Percentiles rank a stretch among this genome's conserved stretches.
phyloP scores from a whole-genome alignment of 345 rosid species.

The Dimocarpus longan region DNA sequence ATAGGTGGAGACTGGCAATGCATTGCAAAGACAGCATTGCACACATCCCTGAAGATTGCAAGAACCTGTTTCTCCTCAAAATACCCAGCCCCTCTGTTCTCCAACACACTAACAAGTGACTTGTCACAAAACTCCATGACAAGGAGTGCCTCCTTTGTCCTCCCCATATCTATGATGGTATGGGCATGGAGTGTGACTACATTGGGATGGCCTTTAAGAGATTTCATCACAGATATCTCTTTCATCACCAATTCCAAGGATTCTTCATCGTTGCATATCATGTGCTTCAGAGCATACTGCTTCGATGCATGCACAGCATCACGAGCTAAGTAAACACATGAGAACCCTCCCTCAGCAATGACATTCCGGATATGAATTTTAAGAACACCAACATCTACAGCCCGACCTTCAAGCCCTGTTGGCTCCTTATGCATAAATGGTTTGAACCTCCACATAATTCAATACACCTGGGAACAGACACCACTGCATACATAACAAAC shows the following conservation, averaged over 20 bases:
- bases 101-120: constrained; percentile 80
- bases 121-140: constrained; percentile 93
- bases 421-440: constrained; percentile 82
- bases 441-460: constrained; percentile 94
- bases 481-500: constrained; percentile 32
- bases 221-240: constrained; percentile 85
- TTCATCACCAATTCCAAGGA: constrained; percentile 69
- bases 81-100: constrained; percentile 78
- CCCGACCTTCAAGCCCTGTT: constrained; percentile 88
- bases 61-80: constrained; percentile 89
- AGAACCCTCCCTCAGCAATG: constrained; percentile 98
- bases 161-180: constrained; percentile 79
- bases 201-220: constrained; percentile 89
- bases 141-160: constrained; percentile 90
- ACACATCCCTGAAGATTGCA: constrained; percentile 76
- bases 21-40: constrained; percentile 96
- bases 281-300: constrained; percentile 95
- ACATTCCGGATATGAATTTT: constrained; percentile 70
- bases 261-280: constrained; percentile 89
- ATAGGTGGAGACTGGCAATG: constrained; percentile 87
- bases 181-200: constrained; percentile 70
- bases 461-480: constrained; percentile 22
- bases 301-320: constrained; percentile 67
- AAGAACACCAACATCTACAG: constrained; percentile 73
- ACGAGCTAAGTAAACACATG: constrained; percentile 83